Base-by-base conservation (phyloP, 768 basidiomycete genomes). In the Dictyophora rubrovolvata region DNA sequence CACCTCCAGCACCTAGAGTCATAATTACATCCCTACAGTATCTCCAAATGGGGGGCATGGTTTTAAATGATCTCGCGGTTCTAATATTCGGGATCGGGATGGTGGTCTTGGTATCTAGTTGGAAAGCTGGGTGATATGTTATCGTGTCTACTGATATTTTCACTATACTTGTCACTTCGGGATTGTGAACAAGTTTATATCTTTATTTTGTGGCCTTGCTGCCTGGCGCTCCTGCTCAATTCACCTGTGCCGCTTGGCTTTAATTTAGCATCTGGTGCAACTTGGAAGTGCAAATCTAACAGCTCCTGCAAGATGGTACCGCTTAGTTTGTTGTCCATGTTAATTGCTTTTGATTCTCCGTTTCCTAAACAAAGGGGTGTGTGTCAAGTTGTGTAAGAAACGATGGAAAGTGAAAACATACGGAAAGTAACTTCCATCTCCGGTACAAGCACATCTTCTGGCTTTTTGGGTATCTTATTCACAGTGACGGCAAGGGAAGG, bases 51-150 rank as follows among this genome's bases (percentile, higher is more conserved):
- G 81, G 77, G 8, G 77, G 80, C 1, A 66, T 80, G 22, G 79
- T 90, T 66, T 68, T 89, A 22, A 85, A 92, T 61, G 89, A 89
- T 63, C 68, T 92, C 0, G 80, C 87, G 1, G 81, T 79, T 1
- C 66, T 87, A 4, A 66, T 91, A 6, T 81, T 91, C n/a, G 86
- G 83, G 1, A 68, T 91, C 7, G 89, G 89, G 6, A 66, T 91
- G 61, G 71, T 86, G 22, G 69, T 87, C 7, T 72, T 78, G 65
- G 68, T 82, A 59, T 76, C 82, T 12, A 74, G 76, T 10, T 82
- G 77, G 77, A 63, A 78, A 20, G 62, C 64, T 35, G 37, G 47
- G 61, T 28, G 48, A 60, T 28, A 42, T 20, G 17, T 46, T n/a
- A 54, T 62, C 48, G 23, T 46, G 60, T 48, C 58, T 56, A 20